Percentiles rank a stretch among this genome's conserved stretches.
These are phyloP conservation scores for Dioscorea cayenensis DNA, from an alignment of 116 monocot species.

Conservation along the genomic window DNA sequence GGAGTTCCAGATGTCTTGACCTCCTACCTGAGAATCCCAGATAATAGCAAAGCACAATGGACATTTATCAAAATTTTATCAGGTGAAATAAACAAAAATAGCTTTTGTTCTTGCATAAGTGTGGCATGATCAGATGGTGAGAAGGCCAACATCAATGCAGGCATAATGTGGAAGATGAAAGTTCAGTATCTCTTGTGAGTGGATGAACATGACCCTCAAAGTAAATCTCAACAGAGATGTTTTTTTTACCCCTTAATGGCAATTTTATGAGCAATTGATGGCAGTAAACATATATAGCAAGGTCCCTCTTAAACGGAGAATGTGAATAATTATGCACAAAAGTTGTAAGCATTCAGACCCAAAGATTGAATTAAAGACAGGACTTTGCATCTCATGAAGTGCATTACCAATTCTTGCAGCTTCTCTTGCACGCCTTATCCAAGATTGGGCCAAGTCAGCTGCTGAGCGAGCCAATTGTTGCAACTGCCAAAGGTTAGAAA, in stretches of 20 bases:
- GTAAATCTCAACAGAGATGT: too few relatives aligned
- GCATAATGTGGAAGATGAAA: neutral
- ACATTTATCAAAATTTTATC: neutral
- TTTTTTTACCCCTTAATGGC: too few relatives aligned
- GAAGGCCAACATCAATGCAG: neutral
- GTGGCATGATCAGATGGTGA: neutral
- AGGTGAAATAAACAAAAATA: neutral
- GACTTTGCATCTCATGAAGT: neutral
- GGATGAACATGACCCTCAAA: too few relatives aligned
- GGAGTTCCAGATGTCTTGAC: conserved; percentile 28
- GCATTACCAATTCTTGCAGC: conserved; percentile 43
- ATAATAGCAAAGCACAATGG: neutral
- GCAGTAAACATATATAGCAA: neutral
- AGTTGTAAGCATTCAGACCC: neutral
- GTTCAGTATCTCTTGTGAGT: neutral
- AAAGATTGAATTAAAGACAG: neutral
- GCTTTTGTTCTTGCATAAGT: neutral
- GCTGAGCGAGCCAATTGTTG: conserved; percentile 48
- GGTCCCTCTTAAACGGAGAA: neutral
- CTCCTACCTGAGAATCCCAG: conserved; percentile 43
- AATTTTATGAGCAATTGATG: neutral
- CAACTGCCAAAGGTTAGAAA: conserved; percentile 29
- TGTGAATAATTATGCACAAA: neutral
- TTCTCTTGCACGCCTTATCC: conserved; percentile 56
- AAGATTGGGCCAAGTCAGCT: conserved; percentile 50